Evolutionary conservation across 2,329 filamentous ascomycete species (phyloP).

Genomic region (Helminthosporium solani): DNA sequence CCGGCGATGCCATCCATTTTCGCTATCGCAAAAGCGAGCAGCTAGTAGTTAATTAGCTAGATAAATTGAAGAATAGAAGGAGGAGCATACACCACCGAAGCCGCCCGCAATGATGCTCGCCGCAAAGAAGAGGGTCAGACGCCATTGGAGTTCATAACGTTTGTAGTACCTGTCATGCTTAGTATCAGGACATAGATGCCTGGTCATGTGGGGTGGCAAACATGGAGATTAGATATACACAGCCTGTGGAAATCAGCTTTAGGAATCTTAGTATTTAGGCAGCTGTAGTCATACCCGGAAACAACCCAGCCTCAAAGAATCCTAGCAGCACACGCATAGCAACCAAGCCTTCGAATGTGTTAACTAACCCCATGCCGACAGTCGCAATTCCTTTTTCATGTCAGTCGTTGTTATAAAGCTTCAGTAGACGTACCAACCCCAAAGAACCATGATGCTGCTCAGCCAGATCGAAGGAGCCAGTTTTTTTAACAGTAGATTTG

Average conservation of each 20-base stretch:
- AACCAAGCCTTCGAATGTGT: constrained; percentile 49
- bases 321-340: constrained; percentile 47
- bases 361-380: constrained; percentile 50
- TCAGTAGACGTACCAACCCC: constrained; percentile 25
- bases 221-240: constrained; percentile 37
- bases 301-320: constrained; percentile 42
- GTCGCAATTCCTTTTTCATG: constrained; percentile 36
- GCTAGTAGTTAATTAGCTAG: constrained; percentile 14
- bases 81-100: constrained; percentile 39
- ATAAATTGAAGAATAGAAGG: neutral
- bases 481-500: constrained; percentile 44
- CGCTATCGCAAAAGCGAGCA: constrained; percentile 52
- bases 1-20: constrained; percentile 60
- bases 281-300: constrained; percentile 10
- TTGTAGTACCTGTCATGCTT: constrained; percentile 41
- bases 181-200: neutral
- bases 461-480: constrained; percentile 44
- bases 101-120: constrained; percentile 45
- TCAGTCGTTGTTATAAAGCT: constrained; percentile 1
- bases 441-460: constrained; percentile 40
- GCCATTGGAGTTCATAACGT: constrained; percentile 46
- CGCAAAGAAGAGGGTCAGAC: constrained; percentile 45
- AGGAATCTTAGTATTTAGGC: neutral
- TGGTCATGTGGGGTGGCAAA: neutral
- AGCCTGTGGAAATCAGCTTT: constrained; percentile 15